Base-by-base conservation (phyloP, 768 basidiomycete genomes). In the Termitomyces titanicus region DNA sequence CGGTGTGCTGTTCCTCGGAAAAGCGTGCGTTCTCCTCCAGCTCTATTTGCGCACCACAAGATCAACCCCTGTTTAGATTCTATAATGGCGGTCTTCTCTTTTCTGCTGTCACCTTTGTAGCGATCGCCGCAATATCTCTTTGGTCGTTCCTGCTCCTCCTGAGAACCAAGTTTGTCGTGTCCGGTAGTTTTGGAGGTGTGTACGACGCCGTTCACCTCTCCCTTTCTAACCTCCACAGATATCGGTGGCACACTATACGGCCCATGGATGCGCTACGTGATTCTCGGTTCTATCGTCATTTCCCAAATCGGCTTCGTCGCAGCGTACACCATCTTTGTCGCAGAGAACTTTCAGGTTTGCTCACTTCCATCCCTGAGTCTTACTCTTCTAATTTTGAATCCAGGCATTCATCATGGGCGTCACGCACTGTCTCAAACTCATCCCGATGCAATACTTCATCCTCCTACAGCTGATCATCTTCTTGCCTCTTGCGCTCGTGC, bases 261-360 rank as follows among this genome's bases (percentile, higher is more conserved):
- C 2, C 83, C 85, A 13, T 92, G 88, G 86, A 92, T 99, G 92
- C 86, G 97, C 43, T 85, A 89, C 57, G 74, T 85, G 13, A 98
- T 99, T 65, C 81, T 99, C 8, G 76, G 76, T 3, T 94, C 93
- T 15, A 96, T 99, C 65, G 78, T 88, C 0, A 67, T 95, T 22
- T 98, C 96, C 1, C 97, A 94, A 68, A 73, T 95, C 34, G 93
- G 93, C 38, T 95, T 94, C 69, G 89, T 90, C 43, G 66, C 83
- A 33, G 94, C 94, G 12, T 99, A 99, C 70, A 93, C 88, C 15
- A 97, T 98, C 67, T 98, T 98, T 68, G 93, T 98, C 40, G 88
- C 95, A 1, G 84, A 95, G 72, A 97, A 95, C 67, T 79, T 94
- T 13, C 84, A 82, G 69, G 81, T 77, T 57, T 17, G 63, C 35